phyloP scores from a whole-genome alignment of 345 rosid species.

The Excoecaria agallocha region DNA sequence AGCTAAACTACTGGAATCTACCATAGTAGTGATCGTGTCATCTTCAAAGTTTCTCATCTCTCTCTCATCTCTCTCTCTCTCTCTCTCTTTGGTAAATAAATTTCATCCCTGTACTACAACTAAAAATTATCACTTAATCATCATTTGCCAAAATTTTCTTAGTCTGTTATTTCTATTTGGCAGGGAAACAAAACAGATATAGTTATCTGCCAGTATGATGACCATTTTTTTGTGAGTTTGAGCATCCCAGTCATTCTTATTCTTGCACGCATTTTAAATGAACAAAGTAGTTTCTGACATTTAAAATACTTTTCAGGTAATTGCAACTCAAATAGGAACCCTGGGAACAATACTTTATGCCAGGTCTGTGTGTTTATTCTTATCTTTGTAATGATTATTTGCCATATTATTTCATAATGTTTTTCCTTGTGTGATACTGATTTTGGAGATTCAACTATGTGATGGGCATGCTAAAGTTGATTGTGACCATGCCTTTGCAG shows the following conservation, averaged over 20 bases:
- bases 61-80: neutral
- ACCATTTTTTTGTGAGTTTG: conserved; percentile 76
- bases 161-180: conserved; percentile 18
- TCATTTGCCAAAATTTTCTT: neutral
- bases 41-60: neutral
- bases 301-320: conserved; percentile 50
- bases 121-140: neutral
- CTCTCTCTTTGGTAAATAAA: neutral
- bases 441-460: neutral
- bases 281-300: conserved; percentile 9
- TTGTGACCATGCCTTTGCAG: neutral
- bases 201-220: conserved; percentile 70
- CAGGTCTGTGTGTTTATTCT: conserved; percentile 38
- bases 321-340: conserved; percentile 81
- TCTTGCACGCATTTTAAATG: neutral
- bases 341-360: conserved; percentile 90
- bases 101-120: neutral
- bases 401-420: neutral
- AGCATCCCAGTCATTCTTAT: neutral
- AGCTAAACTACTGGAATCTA: neutral
- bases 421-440: neutral
- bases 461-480: neutral
- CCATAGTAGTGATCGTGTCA: neutral
- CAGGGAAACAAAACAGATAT: conserved; percentile 84
- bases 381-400: neutral